phyloP scores from a whole-genome alignment of 1,284 basidiomycete genomes.

The Psilocybe mexicana region DNA sequence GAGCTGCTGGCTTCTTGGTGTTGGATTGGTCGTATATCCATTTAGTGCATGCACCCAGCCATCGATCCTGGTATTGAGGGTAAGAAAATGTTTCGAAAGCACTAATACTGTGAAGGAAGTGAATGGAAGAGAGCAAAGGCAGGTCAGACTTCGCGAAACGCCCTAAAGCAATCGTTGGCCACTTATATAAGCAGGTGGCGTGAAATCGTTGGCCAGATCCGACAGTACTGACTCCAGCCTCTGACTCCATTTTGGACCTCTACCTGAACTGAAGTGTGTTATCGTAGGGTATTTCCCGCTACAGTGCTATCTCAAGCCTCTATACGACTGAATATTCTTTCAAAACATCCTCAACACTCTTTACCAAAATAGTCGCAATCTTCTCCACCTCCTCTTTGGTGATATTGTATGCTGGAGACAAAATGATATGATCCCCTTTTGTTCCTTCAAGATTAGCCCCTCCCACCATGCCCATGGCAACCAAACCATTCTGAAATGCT shows the following conservation, averaged over 20 bases:
- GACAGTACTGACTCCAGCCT: not conserved
- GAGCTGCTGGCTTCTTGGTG: constrained; percentile 68
- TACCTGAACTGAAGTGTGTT: not conserved
- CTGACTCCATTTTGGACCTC: constrained; percentile 6
- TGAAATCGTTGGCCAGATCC: constrained; percentile 18
- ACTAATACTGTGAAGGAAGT: constrained; percentile 32
- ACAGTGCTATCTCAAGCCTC: not conserved
- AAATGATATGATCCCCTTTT: constrained; percentile 68
- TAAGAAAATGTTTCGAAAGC: constrained; percentile 26
- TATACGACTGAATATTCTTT: constrained; percentile 26
- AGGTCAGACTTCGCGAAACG: constrained; percentile 31
- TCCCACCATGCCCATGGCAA: constrained; percentile 73
- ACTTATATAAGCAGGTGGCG: constrained; percentile 47
- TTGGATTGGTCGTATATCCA: constrained; percentile 76
- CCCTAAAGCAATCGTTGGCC: constrained; percentile 34
- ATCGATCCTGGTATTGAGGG: constrained; percentile 60
- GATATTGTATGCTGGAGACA: constrained; percentile 77
- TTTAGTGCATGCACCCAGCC: constrained; percentile 82
- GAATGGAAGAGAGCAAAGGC: constrained; percentile 28
- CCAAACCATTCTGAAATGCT: constrained; percentile 61
- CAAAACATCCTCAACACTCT: constrained; percentile 64
- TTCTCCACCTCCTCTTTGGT: constrained; percentile 63
- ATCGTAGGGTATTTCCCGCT: not conserved
- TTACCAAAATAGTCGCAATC: constrained; percentile 64
- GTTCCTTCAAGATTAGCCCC: constrained; percentile 69